phyloP scores from a whole-genome alignment of 768 basidiomycete genomes.

The Podaxis sp. region DNA sequence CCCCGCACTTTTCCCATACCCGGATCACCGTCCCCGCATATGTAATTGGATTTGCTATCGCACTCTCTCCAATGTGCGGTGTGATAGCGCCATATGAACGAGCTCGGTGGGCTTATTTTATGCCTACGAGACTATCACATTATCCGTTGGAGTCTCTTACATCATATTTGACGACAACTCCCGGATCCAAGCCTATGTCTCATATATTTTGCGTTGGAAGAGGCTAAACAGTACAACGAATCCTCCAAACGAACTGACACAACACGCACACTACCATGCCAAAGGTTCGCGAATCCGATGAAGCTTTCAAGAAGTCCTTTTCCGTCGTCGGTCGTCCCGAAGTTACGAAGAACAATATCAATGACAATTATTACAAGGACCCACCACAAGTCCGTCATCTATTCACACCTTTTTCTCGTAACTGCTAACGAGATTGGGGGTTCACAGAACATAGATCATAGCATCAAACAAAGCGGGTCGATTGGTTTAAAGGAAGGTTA shows the following conservation, averaged over 20 bases:
- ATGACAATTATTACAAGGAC: constrained; percentile 22
- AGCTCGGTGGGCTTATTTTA: not conserved
- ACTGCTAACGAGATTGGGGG: not conserved
- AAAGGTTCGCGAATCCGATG: constrained; percentile 18
- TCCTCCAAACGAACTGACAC: constrained; percentile 4
- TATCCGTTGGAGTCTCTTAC: not conserved
- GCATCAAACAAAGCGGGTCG: not conserved
- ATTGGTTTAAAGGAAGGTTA: not conserved
- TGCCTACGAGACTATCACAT: not conserved
- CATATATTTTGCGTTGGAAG: not conserved
- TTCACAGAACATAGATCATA: not conserved
- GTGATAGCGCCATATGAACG: not conserved
- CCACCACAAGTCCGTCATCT: constrained; percentile 20
- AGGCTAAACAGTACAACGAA: not conserved
- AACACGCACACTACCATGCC: constrained; percentile 14
- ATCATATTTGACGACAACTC: not conserved
- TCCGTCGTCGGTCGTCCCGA: constrained; percentile 19
- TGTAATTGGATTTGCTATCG: not conserved
- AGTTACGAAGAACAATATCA: constrained; percentile 21
- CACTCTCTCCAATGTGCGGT: not conserved
- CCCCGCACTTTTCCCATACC: constrained; percentile 26
- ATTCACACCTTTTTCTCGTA: not conserved
- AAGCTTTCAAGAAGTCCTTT: constrained; percentile 23
- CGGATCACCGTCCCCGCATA: constrained; percentile 13
- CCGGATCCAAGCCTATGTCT: not conserved